Conservation (phyloP, 78 protist genomes). For the Dictyostelium discoideum region dicty_2.7 NC_007088.5:3265001-3265500, state of each 20-base stretch:
- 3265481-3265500: slow-evolving; percentile 65
- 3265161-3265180: slow-evolving; percentile 80
- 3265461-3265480: slow-evolving; percentile 21
- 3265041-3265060: slow-evolving; percentile 87
- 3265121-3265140: slow-evolving; percentile 10
- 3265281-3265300: slow-evolving; percentile 92
- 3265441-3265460: background rate
- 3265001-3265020: slow-evolving; percentile 92
- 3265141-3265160: slow-evolving; percentile 44
- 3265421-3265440: background rate
- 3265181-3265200: slow-evolving; percentile 83
- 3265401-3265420: background rate
- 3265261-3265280: slow-evolving; percentile 92
- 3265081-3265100: slow-evolving; percentile 84
- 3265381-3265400: slow-evolving; percentile 19
- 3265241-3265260: slow-evolving; percentile 95
- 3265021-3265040: slow-evolving; percentile 89
- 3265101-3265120: slow-evolving; percentile 84
- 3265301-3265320: slow-evolving; percentile 89
- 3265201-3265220: slow-evolving; percentile 97
- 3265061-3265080: slow-evolving; percentile 91
- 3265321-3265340: slow-evolving; percentile 78
- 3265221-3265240: slow-evolving; percentile 95
- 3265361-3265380: slow-evolving; percentile 85
- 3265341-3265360: slow-evolving; percentile 97